Conservation (phyloP, 345 rosid species). For the Salix arbutifolia region DNA sequence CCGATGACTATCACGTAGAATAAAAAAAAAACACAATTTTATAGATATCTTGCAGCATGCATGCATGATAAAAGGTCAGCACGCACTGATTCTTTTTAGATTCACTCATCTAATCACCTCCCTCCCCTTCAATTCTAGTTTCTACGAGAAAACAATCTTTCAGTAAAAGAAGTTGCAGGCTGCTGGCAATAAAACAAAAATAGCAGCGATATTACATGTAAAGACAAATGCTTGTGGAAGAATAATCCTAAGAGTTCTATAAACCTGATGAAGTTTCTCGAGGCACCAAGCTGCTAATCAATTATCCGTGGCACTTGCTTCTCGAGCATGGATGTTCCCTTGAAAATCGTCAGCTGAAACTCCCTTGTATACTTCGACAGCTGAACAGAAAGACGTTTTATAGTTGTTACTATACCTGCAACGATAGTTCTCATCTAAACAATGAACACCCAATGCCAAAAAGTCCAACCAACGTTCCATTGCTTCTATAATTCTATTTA, state of each 20-base stretch:
- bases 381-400: slow-evolving; percentile 30
- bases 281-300: background rate
- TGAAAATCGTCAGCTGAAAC: slow-evolving; percentile 71
- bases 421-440: background rate
- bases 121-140: slow-evolving; percentile 9
- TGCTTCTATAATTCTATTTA: too few relatives aligned
- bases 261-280: background rate
- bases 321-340: slow-evolving; percentile 84
- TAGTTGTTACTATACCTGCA: background rate
- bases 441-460: too few relatives aligned
- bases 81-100: slow-evolving; percentile 20
- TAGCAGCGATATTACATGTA: slow-evolving; percentile 12
- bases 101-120: background rate
- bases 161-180: background rate
- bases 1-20: too few relatives aligned
- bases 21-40: too few relatives aligned
- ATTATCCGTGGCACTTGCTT: slow-evolving; percentile 48
- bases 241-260: background rate
- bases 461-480: too few relatives aligned
- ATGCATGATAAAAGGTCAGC: slow-evolving; percentile 40
- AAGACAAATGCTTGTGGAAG: background rate
- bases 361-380: slow-evolving; percentile 57
- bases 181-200: background rate
- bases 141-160: slow-evolving; percentile 11
- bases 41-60: slow-evolving; percentile 15